phyloP scores from a whole-genome alignment of 1,139 yeast species.

The Candida smagusa region DNA sequence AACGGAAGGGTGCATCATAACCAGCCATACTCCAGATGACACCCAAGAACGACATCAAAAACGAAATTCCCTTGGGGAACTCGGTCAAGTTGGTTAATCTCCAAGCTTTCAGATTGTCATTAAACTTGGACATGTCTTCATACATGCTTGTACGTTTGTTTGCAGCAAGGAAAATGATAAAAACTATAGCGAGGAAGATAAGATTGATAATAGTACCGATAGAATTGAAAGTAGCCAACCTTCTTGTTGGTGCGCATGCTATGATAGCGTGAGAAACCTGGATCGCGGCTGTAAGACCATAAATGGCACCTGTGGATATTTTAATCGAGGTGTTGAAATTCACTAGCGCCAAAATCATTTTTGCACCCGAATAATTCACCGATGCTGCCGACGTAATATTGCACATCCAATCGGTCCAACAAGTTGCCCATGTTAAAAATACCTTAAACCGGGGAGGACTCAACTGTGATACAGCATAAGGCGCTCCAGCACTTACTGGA shows the following conservation, averaged over 20 bases:
- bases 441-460: conserved; percentile 55
- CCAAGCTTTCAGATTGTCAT: conserved; percentile 54
- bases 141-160: conserved; percentile 46
- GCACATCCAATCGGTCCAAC: conserved; percentile 41
- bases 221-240: conserved; percentile 55
- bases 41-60: conserved; percentile 60
- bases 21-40: conserved; percentile 79
- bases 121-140: conserved; percentile 39
- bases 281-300: conserved; percentile 38
- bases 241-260: conserved; percentile 51
- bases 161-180: conserved; percentile 56
- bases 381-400: conserved; percentile 63
- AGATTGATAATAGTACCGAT: conserved; percentile 53
- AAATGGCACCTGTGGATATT: conserved; percentile 19
- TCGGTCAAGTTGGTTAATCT: conserved; percentile 56
- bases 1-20: conserved; percentile 71
- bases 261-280: conserved; percentile 49
- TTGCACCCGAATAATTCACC: conserved; percentile 58
- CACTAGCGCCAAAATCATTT: conserved; percentile 56
- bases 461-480: conserved; percentile 48
- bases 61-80: conserved; percentile 63
- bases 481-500: conserved; percentile 48
- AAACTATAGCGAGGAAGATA: conserved; percentile 51
- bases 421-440: conserved; percentile 39
- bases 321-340: conserved; percentile 21